Evolutionary conservation across 495 filamentous ascomycete genomes (phyloP), one percentile per base, ranked within the genome.

Genomic region (Lineolata rhizophorae): DNA sequence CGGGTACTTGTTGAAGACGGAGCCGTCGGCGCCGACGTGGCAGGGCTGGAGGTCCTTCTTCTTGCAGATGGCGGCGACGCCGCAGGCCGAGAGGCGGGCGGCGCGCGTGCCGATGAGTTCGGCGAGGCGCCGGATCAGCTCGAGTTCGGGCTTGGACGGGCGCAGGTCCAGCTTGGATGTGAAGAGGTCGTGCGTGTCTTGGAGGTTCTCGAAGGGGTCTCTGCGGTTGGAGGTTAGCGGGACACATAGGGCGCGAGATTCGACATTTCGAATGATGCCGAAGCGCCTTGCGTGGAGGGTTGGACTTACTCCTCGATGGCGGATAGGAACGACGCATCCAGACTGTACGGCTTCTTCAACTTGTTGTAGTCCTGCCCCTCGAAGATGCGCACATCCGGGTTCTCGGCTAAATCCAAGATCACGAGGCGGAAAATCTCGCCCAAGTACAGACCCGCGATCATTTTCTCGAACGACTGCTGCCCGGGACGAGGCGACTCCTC

Each of bases 1-100:
- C 1, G 85, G 85, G 56, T 94, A 94, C 53, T 92, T 93, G 63
- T 91, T 93, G 62, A 94, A 95, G 27, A 95, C 83, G 8, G 77
- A 85, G 16, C 85, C 85, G 43, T 95, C 85, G 24, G 85, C 85
- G 43, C 85, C 85, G 13, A 94, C 85, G 51, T 94, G 84, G 64
- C 79, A 91, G 10, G 71, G 65, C 40, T 70, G 57, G 41, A 79
- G 81, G 35, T 72, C 68, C 62, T 93, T 94, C 73, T 92, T 94
- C 52, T 68, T 85, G 62, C 78, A 82, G 43, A 95, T 94, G 30
- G 84, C 85, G 3, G 85, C 81, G 30, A 93, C 78, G 49, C 85
- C 85, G 45, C 85, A 95, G 28, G 85, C 73, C 2, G 84, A 90
- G 16, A 95, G 67, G 32, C 85, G 78, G 30, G 85, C 85, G 5